Conservation (phyloP, 805 yeast genomes). For the Cyberlindnera subsufficiens region DNA sequence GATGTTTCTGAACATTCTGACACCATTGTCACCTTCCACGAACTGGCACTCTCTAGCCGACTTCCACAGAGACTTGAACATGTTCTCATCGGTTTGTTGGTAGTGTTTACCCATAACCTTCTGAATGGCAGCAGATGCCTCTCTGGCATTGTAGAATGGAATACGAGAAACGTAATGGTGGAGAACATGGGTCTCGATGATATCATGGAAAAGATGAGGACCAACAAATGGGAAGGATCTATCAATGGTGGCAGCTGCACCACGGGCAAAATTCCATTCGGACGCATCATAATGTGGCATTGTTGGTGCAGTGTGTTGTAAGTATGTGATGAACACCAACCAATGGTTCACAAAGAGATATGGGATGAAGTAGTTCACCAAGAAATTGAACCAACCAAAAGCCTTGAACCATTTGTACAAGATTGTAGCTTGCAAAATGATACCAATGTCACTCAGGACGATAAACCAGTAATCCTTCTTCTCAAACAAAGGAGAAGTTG, state of each 20-base stretch:
- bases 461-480: constrained; percentile 67
- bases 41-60: constrained; percentile 62
- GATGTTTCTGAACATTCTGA: constrained; percentile 67
- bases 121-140: constrained; percentile 71
- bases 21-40: constrained; percentile 68
- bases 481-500: constrained; percentile 69
- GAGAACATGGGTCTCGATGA: constrained; percentile 84
- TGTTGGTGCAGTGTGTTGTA: constrained; percentile 76
- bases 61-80: constrained; percentile 65
- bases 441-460: constrained; percentile 68
- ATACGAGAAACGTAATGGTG: constrained; percentile 82
- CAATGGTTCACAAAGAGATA: constrained; percentile 82
- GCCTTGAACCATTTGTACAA: constrained; percentile 55
- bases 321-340: constrained; percentile 80
- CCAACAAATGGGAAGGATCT: constrained; percentile 81
- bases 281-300: constrained; percentile 74
- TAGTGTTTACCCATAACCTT: constrained; percentile 84
- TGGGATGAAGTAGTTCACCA: constrained; percentile 71
- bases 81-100: constrained; percentile 58
- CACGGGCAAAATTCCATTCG: constrained; percentile 83
- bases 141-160: constrained; percentile 84
- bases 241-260: constrained; percentile 87
- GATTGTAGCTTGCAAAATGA: constrained; percentile 43
- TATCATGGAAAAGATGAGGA: constrained; percentile 74
- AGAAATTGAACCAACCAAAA: constrained; percentile 57